phyloP scores from a whole-genome alignment of 2,329 filamentous ascomycete species.

The Cordyceps javanica region DNA sequence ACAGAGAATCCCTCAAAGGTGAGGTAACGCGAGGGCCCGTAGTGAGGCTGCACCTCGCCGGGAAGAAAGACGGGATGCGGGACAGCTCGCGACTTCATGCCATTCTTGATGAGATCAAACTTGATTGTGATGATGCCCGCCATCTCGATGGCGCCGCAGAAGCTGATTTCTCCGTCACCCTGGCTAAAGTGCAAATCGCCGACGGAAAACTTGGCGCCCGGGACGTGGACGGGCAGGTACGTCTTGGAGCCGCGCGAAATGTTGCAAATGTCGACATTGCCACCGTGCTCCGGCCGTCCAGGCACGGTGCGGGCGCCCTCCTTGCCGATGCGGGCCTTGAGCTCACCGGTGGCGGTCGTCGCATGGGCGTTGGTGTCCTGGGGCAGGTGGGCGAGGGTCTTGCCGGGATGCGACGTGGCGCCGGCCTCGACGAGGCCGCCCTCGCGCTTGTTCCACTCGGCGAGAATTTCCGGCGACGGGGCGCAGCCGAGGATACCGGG shows the following conservation, averaged over 20 bases:
- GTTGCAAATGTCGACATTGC: slow-evolving; percentile 91
- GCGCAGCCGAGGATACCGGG: slow-evolving; percentile 89
- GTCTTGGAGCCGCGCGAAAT: slow-evolving; percentile 73
- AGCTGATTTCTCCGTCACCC: slow-evolving; percentile 87
- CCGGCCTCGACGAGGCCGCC: slow-evolving; percentile 64
- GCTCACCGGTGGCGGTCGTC: slow-evolving; percentile 51
- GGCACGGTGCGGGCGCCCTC: slow-evolving; percentile 85
- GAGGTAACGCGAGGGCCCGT: slow-evolving; percentile 69
- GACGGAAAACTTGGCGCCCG: slow-evolving; percentile 82
- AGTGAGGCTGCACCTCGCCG: slow-evolving; percentile 82
- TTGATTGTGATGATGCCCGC: slow-evolving; percentile 86
- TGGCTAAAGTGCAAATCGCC: slow-evolving; percentile 85
- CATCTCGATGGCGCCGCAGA: slow-evolving; percentile 90
- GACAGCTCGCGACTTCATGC: slow-evolving; percentile 66
- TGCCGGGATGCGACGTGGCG: slow-evolving; percentile 50
- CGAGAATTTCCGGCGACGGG: slow-evolving; percentile 70
- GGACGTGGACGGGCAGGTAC: slow-evolving; percentile 80
- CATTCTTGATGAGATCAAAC: slow-evolving; percentile 79
- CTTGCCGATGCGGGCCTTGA: slow-evolving; percentile 61
- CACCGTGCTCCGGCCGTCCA: slow-evolving; percentile 77
- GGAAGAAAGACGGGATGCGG: slow-evolving; percentile 82
- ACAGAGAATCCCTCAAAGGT: slow-evolving; percentile 90
- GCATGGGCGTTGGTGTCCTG: slow-evolving; percentile 67
- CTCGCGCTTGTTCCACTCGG: slow-evolving; percentile 79
- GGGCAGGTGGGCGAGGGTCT: slow-evolving; percentile 70